Evolutionary conservation across 2,329 filamentous ascomycete species (phyloP), one percentile per base, ranked within the genome.

Genomic region (Byssothecium circinans): DNA sequence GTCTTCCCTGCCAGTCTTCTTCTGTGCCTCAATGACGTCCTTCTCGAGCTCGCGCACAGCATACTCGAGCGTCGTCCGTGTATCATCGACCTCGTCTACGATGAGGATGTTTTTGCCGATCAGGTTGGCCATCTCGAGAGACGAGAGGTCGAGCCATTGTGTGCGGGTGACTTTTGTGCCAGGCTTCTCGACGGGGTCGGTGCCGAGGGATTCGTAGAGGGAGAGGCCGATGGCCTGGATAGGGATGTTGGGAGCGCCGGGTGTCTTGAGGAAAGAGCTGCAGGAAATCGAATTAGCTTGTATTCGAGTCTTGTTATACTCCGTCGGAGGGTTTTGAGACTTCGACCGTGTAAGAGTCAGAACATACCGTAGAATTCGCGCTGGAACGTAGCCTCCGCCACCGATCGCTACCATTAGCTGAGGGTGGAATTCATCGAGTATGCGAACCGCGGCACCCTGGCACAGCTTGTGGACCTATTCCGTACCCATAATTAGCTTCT

Each of bases 221-320:
- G 92, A 97, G 56, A 99, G 87, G 40, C 94, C 94, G 72, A 99
- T 99, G 57, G 94, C 94, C 81, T 99, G 94, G 75, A 99, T 99
- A 60, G 94, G 92, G 67, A 99, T 99, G 78, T 99, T 99, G 74
- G 91, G 85, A 53, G 80, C 82, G 61, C 88, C 89, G 50, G 89
- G 81, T 70, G 85, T 83, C 81, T 95, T 96, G 73, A 99, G 88
- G 81, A 99, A 99, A 17, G 94, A 97, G 76, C 61, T 65, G 45
- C 3, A 20, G 25, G 10, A 2, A 17, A 41, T 40, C 17, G 41
- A 49, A 33, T 57, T 36, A 56, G 57, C 35, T 10, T 34, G 25
- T 27, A 17, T 30, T n/a, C 11, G 30, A 20, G 12, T 36, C n/a
- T 20, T 2, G 19, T 11, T 27, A 32, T 39, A 12, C 8, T 11